Percentiles rank a stretch among this genome's conserved stretches.
These are phyloP conservation scores for Przewalskia tangutica DNA, from an alignment of 257 asterid species.

Conservation along the genomic window DNA sequence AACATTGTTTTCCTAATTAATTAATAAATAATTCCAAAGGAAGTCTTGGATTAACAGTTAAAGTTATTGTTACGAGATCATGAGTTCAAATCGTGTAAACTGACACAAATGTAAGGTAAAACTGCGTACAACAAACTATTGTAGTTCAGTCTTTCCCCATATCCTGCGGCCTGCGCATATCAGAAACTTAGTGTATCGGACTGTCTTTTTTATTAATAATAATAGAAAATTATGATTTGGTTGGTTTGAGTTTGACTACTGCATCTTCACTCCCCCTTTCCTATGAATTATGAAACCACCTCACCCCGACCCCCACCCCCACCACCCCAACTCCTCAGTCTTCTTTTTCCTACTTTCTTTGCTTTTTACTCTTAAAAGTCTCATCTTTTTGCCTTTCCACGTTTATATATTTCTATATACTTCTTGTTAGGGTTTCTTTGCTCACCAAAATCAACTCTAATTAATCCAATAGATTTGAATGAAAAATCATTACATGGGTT, in stretches of 20 bases:
- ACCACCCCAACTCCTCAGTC: not conserved
- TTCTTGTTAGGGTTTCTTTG: conserved; percentile 31
- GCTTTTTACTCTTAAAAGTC: conserved; percentile 17
- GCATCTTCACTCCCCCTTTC: conserved; percentile 15
- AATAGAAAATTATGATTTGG: conserved; percentile 3
- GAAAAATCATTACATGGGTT: conserved; percentile 1
- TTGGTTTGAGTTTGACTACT: conserved; percentile 48
- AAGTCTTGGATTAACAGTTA: too few species aligned
- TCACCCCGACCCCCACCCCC: not conserved
- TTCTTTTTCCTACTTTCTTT: conserved; percentile 11
- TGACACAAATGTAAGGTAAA: too few species aligned
- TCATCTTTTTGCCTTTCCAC: conserved; percentile 27
- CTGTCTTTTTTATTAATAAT: too few species aligned
- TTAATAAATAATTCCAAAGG: too few species aligned
- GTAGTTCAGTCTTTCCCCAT: too few species aligned
- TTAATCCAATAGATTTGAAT: not conserved
- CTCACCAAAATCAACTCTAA: conserved; percentile 3
- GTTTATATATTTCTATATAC: conserved; percentile 30
- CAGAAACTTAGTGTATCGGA: too few species aligned
- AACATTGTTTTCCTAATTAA: too few species aligned
- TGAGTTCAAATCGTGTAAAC: too few species aligned
- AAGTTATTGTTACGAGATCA: too few species aligned
- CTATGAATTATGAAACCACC: conserved; percentile 6
- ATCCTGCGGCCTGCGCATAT: too few species aligned
- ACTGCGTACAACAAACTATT: too few species aligned